Base-by-base conservation (phyloP, 257 asterid genomes). In the Euphrasia confusa region DNA sequence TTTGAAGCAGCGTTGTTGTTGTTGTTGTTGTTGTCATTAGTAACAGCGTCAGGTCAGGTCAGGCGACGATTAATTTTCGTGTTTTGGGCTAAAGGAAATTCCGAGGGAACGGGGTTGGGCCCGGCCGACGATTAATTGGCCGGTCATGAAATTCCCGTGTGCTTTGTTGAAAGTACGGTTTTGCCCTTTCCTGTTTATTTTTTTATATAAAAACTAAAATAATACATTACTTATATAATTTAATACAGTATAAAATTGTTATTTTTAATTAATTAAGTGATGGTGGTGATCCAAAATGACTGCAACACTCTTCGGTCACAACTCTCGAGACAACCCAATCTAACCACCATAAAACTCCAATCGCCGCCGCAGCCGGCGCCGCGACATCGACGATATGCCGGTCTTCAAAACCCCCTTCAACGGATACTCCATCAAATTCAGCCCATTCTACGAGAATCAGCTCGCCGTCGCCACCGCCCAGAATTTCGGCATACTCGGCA, bases 401-500 rank as follows among this genome's bases (percentile, higher is more conserved):
- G 80, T 85, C 45, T 84, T 84, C 81, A 89, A 80, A 71, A 78
- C 85, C 10, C 91, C 99, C 35, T 92, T 89, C 75, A 89, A 86
- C 68, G 96, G 95, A 57, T 89, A 86, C 88, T 79, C 98, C 70
- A 94, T 91, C 9, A 88, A 86, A 73, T 91, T 91, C 89, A 91
- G 98, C 68, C 98, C 96, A 4, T 88, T 91, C 75, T 80, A 84
- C 80, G 95, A 86, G 79, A 79, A 78, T 75, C 94, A 75, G 67
- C 57, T 88, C 54, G 99, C 97, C 40, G 97, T 92, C 60, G 96
- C 90, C 63, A 92, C 99, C 12, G 78, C 97, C 39, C 99, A 92
- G 64, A 92, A 89, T 71, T 92, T 89, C 79, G 99, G 96, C 58
- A 92, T 89, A 73, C 89, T 89, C 74, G 97, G 99, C 58, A 92